phyloP scores from a whole-genome alignment of 2,329 filamentous ascomycete species.

The Phialophora expanda region DNA sequence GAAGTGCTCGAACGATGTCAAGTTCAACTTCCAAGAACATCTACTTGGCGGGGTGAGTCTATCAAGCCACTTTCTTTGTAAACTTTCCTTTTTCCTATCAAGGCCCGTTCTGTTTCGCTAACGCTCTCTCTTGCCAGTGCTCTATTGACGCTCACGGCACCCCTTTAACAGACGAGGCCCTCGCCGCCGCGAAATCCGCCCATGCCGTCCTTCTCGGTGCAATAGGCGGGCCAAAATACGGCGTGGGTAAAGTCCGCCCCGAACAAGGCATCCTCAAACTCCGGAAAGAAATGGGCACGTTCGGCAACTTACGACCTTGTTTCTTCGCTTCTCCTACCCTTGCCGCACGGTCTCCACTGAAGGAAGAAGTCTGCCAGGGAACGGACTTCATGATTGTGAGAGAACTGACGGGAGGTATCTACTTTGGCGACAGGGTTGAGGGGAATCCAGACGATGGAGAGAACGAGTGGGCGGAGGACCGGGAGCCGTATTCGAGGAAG shows the following conservation, averaged over 20 bases:
- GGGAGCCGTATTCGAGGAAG: slow-evolving; percentile 79
- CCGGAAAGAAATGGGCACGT: slow-evolving; percentile 90
- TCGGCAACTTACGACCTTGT: slow-evolving; percentile 94
- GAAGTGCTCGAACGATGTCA: slow-evolving; percentile 68
- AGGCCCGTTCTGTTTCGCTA: background rate
- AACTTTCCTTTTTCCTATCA: background rate
- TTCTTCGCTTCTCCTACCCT: slow-evolving; percentile 90
- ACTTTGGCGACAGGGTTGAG: slow-evolving; percentile 90
- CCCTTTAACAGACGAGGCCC: slow-evolving; percentile 81
- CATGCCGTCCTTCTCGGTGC: slow-evolving; percentile 91
- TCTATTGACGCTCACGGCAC: slow-evolving; percentile 83
- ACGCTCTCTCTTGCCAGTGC: slow-evolving; percentile 59
- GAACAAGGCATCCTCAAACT: slow-evolving; percentile 91
- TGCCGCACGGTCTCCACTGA: slow-evolving; percentile 83
- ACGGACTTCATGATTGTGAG: slow-evolving; percentile 93
- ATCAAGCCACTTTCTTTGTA: background rate
- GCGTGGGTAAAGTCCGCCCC: slow-evolving; percentile 82
- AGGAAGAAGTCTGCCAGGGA: slow-evolving; percentile 80
- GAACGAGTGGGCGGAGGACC: slow-evolving; percentile 70
- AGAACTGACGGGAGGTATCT: slow-evolving; percentile 90
- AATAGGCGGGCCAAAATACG: slow-evolving; percentile 97
- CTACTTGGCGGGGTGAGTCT: slow-evolving; percentile 84
- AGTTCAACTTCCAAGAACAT: slow-evolving; percentile 90
- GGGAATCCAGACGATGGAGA: slow-evolving; percentile 69
- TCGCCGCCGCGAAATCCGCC: slow-evolving; percentile 79